Evolutionary conservation across 2,329 filamentous ascomycete genomes (phyloP), one percentile per base, ranked within the genome.

Genomic region (Pestalotiopsis sp.): DNA sequence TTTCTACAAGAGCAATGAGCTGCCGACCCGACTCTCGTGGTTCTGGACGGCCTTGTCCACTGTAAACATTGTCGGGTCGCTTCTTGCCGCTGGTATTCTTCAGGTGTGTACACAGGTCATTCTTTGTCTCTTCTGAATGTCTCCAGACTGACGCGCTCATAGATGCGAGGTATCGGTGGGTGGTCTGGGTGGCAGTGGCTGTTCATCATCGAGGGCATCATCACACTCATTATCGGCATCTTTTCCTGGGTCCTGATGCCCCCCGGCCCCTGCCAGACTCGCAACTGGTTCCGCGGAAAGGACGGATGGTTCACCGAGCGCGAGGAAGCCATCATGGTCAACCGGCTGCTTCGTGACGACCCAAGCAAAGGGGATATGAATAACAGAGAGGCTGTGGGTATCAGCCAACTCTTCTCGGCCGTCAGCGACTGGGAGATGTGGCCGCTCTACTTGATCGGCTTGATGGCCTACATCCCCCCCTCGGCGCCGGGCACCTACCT

Each of bases 1-100:
- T 77, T 94, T 91, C 78, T 94, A 94, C 80, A 94, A 88, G 59
- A 88, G 88, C 0, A 84, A 84, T 65, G 92, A 94, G 75, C 81
- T 94, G 0, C 90, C 91, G 0, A 84, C 86, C 11, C 86, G 92
- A 1, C 79, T 94, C 20, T 87, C 88, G 71, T 88, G 84, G 77
- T 94, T 94, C 79, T 94, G 91, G 92, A 88, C 88, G 0, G 85
- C 90, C 0, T 88, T 91, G 13, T 85, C 86, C 67, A 82, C 82
- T 0, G 86, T 86, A 0, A 82, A 85, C 55, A 87, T 90, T 39
- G 72, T 86, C 11, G 82, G 82, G 0, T 83, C 85, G 0, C 84
- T 88, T 65, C 74, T 88, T 6, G 86, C 86, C 0, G 87, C 82
- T 57, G 86, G 84, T 0, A 83, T 89, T 35, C 74, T 89, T 1